Conservation (phyloP, 2,329 filamentous ascomycete species). For the Aspergillus brunneoviolaceus region DNA sequence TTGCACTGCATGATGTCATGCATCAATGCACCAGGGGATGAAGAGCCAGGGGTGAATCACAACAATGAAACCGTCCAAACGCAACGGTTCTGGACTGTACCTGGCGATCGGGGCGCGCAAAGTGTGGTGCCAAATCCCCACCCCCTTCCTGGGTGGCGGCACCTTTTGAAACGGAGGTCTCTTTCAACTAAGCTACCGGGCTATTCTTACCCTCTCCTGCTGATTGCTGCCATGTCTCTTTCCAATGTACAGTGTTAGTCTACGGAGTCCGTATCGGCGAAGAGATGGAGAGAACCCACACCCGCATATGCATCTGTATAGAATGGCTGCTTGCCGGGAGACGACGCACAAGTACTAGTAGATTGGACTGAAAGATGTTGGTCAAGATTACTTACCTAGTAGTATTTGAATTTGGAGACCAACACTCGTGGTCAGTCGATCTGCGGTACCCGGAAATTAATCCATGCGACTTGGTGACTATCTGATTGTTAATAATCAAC, state of each 20-base stretch:
- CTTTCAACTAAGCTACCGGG: neutral
- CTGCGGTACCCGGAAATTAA: conserved; percentile 17
- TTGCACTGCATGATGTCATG: neutral
- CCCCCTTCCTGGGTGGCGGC: neutral
- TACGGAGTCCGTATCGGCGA: neutral
- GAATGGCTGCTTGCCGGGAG: neutral
- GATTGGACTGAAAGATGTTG: neutral
- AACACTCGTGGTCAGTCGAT: conserved; percentile 6
- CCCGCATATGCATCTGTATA: neutral
- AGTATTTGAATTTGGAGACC: neutral
- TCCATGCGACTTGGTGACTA: conserved; percentile 3
- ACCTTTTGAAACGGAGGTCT: conserved; percentile 2
- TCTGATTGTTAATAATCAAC: neutral
- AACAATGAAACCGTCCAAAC: neutral
- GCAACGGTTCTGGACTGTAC: neutral
- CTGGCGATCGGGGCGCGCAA: conserved; percentile 5
- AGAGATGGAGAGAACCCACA: neutral
- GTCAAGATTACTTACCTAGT: neutral
- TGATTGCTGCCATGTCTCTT: neutral
- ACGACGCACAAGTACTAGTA: neutral
- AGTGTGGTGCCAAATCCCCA: conserved; percentile 1
- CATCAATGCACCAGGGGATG: neutral
- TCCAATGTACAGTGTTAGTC: neutral
- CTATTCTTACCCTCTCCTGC: neutral
- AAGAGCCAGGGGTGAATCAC: neutral